Evolutionary conservation across 768 basidiomycete genomes (phyloP).

Genomic region (Strobilomyces dryophilus): DNA sequence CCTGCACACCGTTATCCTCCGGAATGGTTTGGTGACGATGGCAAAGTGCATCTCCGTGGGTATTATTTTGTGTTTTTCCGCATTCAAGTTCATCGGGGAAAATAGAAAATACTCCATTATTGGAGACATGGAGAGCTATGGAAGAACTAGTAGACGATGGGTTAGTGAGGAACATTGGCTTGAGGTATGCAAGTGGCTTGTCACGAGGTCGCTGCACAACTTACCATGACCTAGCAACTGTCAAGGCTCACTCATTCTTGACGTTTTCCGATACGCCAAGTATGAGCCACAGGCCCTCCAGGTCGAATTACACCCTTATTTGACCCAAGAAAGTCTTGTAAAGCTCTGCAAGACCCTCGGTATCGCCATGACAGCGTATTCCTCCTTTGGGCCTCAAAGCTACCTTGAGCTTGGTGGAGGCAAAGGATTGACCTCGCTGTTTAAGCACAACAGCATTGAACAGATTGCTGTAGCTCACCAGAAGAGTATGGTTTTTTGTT

Average conservation of each 20-base stretch:
- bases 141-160: conserved; percentile 73
- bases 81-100: not conserved
- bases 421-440: conserved; percentile 48
- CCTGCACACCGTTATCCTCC: conserved; percentile 73
- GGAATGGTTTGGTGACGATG: conserved; percentile 76
- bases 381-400: conserved; percentile 50
- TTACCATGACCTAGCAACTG: conserved; percentile 52
- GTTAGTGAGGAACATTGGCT: conserved; percentile 72
- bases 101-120: conserved; percentile 61
- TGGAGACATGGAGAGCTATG: conserved; percentile 83
- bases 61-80: conserved; percentile 1
- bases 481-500: conserved; percentile 41
- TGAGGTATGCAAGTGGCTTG: conserved; percentile 43
- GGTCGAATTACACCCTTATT: conserved; percentile 56
- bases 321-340: conserved; percentile 46
- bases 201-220: not conserved
- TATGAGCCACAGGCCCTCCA: conserved; percentile 55
- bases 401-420: conserved; percentile 65
- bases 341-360: conserved; percentile 39
- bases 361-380: conserved; percentile 54
- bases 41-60: conserved; percentile 61
- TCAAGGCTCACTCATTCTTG: conserved; percentile 65
- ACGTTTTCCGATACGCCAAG: conserved; percentile 76
- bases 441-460: conserved; percentile 45
- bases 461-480: conserved; percentile 44